These are phyloP conservation scores for Erythrobasidium hasegawianum DNA, from an alignment of 1,284 basidiomycete genomes.

Conservation along the genomic window DNA sequence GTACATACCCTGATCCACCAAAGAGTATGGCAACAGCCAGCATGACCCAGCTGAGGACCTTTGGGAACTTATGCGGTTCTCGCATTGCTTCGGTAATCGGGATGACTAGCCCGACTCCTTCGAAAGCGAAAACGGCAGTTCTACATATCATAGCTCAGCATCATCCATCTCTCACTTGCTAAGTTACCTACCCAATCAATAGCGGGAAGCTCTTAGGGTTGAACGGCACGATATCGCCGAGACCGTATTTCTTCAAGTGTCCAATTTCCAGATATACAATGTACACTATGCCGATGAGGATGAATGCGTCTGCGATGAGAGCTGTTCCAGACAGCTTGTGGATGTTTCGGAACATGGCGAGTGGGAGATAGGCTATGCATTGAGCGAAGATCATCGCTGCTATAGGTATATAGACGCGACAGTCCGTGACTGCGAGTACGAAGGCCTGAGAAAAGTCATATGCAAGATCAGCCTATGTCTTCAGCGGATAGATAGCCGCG, in stretches of 20 bases:
- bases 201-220: conserved; percentile 85
- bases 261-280: conserved; percentile 63
- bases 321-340: conserved; percentile 90
- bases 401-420: conserved; percentile 65
- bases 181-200: conserved; percentile 79
- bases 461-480: no score
- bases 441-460: no score
- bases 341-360: conserved; percentile 75
- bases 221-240: conserved; percentile 82
- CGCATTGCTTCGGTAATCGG: conserved; percentile 95
- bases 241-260: conserved; percentile 62
- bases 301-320: conserved; percentile 90
- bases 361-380: conserved; percentile 68
- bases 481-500: neutral
- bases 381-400: conserved; percentile 79
- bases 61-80: conserved; percentile 85
- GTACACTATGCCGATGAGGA: conserved; percentile 68
- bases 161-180: no score
- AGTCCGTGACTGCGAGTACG: conserved; percentile 76
- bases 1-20: conserved; percentile 66
- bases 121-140: conserved; percentile 97
- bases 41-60: conserved; percentile 86
- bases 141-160: conserved; percentile 50
- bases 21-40: conserved; percentile 74
- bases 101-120: conserved; percentile 94